Base-by-base conservation (phyloP, 2,329 filamentous ascomycete genomes). In the Verticillium tricorpus region DNA sequence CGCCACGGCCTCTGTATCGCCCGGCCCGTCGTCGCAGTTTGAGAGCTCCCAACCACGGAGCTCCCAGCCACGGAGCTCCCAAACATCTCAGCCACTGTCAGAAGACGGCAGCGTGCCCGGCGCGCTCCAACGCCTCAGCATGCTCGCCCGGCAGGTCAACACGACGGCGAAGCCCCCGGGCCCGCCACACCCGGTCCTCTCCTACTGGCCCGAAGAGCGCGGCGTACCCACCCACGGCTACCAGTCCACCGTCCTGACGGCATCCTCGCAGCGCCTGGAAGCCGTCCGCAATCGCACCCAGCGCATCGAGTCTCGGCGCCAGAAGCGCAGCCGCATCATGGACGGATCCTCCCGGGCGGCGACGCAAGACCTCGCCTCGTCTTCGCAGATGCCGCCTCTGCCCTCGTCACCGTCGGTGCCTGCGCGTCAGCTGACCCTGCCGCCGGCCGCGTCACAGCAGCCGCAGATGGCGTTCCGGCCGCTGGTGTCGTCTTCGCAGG, bases 121-220 rank as follows among this genome's bases (percentile, higher is more conserved):
- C 12, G 64, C 63, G 9, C 63, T 66, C 17, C 61, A 65, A n/a
- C 64, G 64, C 50, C 60, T 66, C 6, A 65, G 64, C 60, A 61
- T 64, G 60, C 64, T 66, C 50, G 61, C 57, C n/a, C 52, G 37
- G 6, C 40, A 45, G 31, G 22, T 63, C 56, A 59, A 63, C 32
- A 56, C 50, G 19, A 17, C 55, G 9, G 19, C 39, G 17, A 54
- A 54, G 32, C 28, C 28, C 5, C 60, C 56, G 3, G 34, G 45
- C 15, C 63, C 59, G 5, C 66, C 66, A 25, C 64, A 67, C 59
- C 68, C 64, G 4, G 62, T 78, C 1, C 67, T 80, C 1, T 69
- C 73, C 5, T 72, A 72, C 63, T 80, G 78, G 78, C 77, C 77
- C 1, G 67, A 69, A 2, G 70, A 77, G 56, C 73, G 73, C 8